Base-by-base conservation (phyloP, 176 grass and related monocot genomes). In the Eremochloa ophiuroides region DNA sequence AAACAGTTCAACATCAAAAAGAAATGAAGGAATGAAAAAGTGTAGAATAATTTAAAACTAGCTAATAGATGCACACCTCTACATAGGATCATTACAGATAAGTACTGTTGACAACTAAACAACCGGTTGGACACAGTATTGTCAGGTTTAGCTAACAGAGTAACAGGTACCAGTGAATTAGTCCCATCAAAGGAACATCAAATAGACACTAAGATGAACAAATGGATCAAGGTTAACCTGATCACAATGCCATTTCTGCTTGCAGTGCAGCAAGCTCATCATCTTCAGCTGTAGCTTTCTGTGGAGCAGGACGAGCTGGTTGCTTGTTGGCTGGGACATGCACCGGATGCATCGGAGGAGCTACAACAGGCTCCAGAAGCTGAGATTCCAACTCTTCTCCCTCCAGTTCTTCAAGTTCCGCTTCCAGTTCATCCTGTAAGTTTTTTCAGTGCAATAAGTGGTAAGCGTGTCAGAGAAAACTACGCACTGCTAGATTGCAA, bases 241-340 rank as follows among this genome's bases (percentile, higher is more conserved):
- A 83, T 82, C 77, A 94, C 69, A 94, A 85, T 28, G 93, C 89
- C 93, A 94, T 94, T 89, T 94, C 93, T 47, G 89, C 93, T 80
- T 94, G 93, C 48, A 94, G 50, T 46, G 89, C 89, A 53, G 89
- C 93, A 83, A 94, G 93, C 66, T 94, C 89, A 69, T 94, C 93
- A 29, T 94, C 89, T 48, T 94, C 89, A 51, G 93, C 89, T 62
- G 93, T 85, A 64, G 82, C 85, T 77, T 94, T 94, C 55, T 85
- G 84, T 31, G 93, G 39, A 85, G 63, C 69, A 85, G 87, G 87
- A 22, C 82, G 93, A 87, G 40, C 47, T 67, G 63, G 82, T 79
- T 55, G 80, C 27, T 25, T 71, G 37, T 34, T 77, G 66, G 41
- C 62, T 79, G 89, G 93, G 37, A 83, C 84, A 18, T 82, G 87